Percentiles rank a stretch among this genome's conserved stretches.
These are phyloP conservation scores for Schizophyllum commune DNA, from an alignment of 1,284 basidiomycete species.

Conservation along the genomic window DNA sequence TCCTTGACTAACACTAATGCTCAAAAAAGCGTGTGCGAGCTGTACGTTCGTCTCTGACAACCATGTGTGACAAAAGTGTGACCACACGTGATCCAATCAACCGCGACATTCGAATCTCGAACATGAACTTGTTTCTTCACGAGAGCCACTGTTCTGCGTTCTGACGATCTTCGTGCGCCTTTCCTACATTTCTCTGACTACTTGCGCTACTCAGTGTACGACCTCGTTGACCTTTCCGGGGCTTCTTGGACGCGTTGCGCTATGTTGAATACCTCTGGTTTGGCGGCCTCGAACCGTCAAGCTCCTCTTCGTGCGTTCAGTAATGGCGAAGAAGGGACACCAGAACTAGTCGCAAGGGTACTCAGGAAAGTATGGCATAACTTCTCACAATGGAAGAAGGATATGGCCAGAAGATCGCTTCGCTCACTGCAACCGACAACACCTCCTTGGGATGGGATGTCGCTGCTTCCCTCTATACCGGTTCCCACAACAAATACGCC, in stretches of 20 bases:
- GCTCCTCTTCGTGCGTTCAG: neutral
- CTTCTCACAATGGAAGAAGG: neutral
- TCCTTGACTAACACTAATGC: no score
- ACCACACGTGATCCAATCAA: neutral
- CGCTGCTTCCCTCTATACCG: neutral
- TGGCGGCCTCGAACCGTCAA: neutral
- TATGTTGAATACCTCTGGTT: neutral
- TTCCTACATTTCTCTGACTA: neutral
- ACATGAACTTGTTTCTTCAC: neutral
- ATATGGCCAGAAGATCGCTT: neutral
- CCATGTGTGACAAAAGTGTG: neutral
- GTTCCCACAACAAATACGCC: no score
- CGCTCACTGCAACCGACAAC: neutral
- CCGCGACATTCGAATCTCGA: neutral
- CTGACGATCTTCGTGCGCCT: neutral
- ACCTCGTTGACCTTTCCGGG: neutral
- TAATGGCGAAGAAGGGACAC: neutral
- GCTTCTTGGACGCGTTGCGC: neutral
- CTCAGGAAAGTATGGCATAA: neutral
- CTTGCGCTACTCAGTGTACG: neutral
- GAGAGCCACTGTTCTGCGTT: no score
- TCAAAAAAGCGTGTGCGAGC: neutral
- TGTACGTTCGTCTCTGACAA: neutral
- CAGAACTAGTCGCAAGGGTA: neutral
- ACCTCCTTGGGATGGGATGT: neutral